Evolutionary conservation across 345 rosid species (phyloP).

Genomic region (Microcos paniculata): DNA sequence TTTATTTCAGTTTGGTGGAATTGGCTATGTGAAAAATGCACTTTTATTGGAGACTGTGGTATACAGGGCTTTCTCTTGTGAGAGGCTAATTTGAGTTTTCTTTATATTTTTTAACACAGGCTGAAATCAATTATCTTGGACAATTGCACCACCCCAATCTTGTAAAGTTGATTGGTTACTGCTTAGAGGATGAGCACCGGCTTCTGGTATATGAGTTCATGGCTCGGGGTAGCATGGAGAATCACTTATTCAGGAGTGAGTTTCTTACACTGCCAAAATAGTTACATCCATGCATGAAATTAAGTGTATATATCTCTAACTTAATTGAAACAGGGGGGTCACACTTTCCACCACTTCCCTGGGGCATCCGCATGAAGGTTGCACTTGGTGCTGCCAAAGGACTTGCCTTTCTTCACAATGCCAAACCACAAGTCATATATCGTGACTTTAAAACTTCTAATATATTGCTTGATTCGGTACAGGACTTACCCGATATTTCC

Average conservation of each 20-base stretch:
- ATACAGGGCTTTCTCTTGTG: not conserved
- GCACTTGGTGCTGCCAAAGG: conserved; percentile 96
- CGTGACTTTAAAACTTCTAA: conserved; percentile 96
- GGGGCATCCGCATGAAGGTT: conserved; percentile 77
- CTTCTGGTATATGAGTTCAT: conserved; percentile 74
- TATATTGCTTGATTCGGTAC: conserved; percentile 82
- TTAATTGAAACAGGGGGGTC: conserved; percentile 67
- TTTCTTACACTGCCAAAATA: conserved; percentile 8
- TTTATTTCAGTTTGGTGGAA: conserved; percentile 2
- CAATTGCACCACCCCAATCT: conserved; percentile 67
- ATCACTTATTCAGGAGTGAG: conserved; percentile 75
- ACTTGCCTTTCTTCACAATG: conserved; percentile 94
- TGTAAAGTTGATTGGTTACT: conserved; percentile 75
- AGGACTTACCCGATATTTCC: not conserved
- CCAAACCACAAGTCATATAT: conserved; percentile 82
- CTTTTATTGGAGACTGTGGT: no score
- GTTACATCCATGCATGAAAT: not conserved
- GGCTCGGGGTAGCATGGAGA: conserved; percentile 78
- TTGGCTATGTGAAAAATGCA: no score
- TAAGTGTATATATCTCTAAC: conserved; percentile 5
- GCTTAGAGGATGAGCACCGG: conserved; percentile 73
- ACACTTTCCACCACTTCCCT: conserved; percentile 78
- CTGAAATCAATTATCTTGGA: conserved; percentile 73
- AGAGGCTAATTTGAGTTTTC: conserved; percentile 7
- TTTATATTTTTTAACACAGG: conserved; percentile 34